phyloP scores from a whole-genome alignment of 345 rosid species.

The Sisymbrium irio region DNA sequence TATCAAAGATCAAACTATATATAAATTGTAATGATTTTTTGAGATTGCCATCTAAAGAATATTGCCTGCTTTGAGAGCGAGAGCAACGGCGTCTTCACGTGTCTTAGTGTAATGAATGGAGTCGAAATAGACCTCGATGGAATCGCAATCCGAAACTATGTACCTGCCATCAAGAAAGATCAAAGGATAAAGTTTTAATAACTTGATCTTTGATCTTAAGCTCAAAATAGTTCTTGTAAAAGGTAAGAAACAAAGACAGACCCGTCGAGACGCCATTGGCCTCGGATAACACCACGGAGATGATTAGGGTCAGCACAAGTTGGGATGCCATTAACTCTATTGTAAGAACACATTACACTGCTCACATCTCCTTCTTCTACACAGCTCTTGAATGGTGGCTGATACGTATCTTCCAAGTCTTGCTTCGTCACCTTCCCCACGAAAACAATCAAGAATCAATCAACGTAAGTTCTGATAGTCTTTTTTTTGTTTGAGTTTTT shows the following conservation, averaged over 20 bases:
- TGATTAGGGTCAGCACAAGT: conserved; percentile 51
- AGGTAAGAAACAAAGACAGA: conserved; percentile 14
- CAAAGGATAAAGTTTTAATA: neutral
- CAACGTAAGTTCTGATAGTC: neutral
- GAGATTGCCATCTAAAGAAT: neutral
- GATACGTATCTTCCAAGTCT: conserved; percentile 55
- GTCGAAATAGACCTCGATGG: conserved; percentile 52
- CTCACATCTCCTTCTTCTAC: conserved; percentile 41
- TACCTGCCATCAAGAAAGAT: conserved; percentile 36
- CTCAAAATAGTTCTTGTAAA: neutral
- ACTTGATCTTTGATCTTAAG: neutral
- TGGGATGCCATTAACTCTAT: conserved; percentile 53
- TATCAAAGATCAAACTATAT: neutral
- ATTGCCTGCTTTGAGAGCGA: conserved; percentile 55
- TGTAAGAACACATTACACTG: conserved; percentile 56
- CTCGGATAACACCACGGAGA: conserved; percentile 38
- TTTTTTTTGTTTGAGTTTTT: neutral
- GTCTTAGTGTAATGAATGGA: conserved; percentile 42
- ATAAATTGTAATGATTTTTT: neutral
- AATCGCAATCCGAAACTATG: conserved; percentile 73
- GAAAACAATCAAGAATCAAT: neutral
- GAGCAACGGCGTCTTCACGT: conserved; percentile 60
- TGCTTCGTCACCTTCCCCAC: conserved; percentile 42
- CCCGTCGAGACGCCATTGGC: conserved; percentile 59
- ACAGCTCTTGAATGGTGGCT: conserved; percentile 48